Percentiles rank a stretch among this genome's conserved stretches.
Conservation (phyloP, 768 basidiomycete genomes). For the Leccinum barrowsii region DNA sequence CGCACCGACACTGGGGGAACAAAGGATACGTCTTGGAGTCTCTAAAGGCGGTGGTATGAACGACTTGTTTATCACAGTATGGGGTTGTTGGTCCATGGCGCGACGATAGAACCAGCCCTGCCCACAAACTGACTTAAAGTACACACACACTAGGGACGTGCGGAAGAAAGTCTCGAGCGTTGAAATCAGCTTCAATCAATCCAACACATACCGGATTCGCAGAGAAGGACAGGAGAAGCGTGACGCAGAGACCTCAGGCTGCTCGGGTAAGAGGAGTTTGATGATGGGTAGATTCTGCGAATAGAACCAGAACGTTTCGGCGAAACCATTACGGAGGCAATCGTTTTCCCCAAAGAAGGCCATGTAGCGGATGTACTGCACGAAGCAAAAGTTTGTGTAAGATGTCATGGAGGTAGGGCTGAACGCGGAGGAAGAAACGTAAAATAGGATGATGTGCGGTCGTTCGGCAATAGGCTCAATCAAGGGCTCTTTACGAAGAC, state of each 20-base stretch:
- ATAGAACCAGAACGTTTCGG: conserved; percentile 83
- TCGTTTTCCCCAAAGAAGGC: conserved; percentile 58
- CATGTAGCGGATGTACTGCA: conserved; percentile 71
- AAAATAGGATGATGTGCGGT: conserved; percentile 78
- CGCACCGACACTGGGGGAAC: too few species aligned
- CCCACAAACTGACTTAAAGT: too few species aligned
- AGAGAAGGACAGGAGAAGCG: conserved; percentile 63
- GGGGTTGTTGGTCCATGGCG: too few species aligned
- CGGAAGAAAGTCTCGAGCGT: conserved; percentile 74
- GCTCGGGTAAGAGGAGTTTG: conserved; percentile 82
- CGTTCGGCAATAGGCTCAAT: conserved; percentile 52
- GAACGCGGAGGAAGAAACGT: conserved; percentile 76
- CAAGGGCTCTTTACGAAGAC: conserved; percentile 12
- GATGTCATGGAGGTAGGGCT: conserved; percentile 74
- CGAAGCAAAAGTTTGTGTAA: conserved; percentile 80
- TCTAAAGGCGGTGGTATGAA: too few species aligned
- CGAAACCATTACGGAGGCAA: conserved; percentile 53
- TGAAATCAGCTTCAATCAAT: conserved; percentile 45
- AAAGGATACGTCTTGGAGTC: too few species aligned
- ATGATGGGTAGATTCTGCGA: conserved; percentile 85
- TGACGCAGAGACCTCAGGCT: conserved; percentile 53
- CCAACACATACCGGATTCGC: conserved; percentile 45
- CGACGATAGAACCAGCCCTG: too few species aligned
- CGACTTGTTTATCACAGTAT: too few species aligned
- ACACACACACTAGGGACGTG: conserved; percentile 2